These are phyloP conservation scores for Cystobasidium ongulense DNA, from an alignment of 768 basidiomycete genomes.

Conservation along the genomic window DNA sequence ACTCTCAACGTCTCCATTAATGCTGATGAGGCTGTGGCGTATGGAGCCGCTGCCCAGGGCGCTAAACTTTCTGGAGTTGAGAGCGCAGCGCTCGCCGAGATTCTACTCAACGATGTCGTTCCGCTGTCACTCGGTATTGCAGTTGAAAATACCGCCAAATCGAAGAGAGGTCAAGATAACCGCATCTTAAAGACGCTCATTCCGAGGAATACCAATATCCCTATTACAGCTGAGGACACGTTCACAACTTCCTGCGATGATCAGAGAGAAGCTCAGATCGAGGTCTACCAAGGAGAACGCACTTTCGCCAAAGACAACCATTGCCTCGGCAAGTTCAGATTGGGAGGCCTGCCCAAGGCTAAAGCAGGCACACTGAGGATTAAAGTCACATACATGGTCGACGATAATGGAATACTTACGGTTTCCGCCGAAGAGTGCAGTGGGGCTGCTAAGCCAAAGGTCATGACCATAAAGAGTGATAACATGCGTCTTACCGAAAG, in stretches of 20 bases:
- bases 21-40: slow-evolving; percentile 97
- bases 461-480: slow-evolving; percentile 90
- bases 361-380: slow-evolving; percentile 96
- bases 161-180: background rate
- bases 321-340: slow-evolving; percentile 94
- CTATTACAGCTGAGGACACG: slow-evolving; percentile 95
- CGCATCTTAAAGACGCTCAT: slow-evolving; percentile 93
- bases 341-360: slow-evolving; percentile 91
- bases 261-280: slow-evolving; percentile 94
- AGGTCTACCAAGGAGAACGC: slow-evolving; percentile 91
- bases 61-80: slow-evolving; percentile 96
- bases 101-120: slow-evolving; percentile 87
- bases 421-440: slow-evolving; percentile 69
- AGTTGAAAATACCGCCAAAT: slow-evolving; percentile 65
- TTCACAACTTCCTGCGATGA: slow-evolving; percentile 99
- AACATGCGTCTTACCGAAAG: slow-evolving; percentile 94
- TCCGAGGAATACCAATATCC: slow-evolving; percentile 96
- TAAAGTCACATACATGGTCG: slow-evolving; percentile 96
- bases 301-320: slow-evolving; percentile 98
- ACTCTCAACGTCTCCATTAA: slow-evolving; percentile 99
- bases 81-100: slow-evolving; percentile 92
- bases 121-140: slow-evolving; percentile 90
- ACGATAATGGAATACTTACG: slow-evolving; percentile 85
- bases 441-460: slow-evolving; percentile 41
- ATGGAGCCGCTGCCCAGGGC: slow-evolving; percentile 96